These are phyloP conservation scores for Neofusicoccum sp. DNA, from an alignment of 2,329 filamentous ascomycete species.

Conservation along the genomic window DNA sequence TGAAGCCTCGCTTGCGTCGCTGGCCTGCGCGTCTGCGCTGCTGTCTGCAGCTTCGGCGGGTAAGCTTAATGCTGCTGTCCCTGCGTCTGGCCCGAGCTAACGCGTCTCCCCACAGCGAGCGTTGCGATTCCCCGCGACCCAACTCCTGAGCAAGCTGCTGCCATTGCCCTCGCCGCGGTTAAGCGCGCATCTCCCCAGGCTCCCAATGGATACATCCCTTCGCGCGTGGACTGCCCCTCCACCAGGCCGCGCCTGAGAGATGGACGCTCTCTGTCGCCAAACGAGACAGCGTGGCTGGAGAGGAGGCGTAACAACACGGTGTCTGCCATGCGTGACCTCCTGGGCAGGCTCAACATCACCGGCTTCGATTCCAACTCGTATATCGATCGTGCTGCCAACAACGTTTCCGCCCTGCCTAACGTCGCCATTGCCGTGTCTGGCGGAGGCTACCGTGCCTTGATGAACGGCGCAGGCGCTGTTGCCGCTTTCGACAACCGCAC, in stretches of 20 bases:
- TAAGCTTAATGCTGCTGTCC: not conserved
- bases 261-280: constrained; percentile 63
- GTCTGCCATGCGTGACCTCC: constrained; percentile 72
- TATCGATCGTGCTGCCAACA: constrained; percentile 61
- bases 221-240: constrained; percentile 67
- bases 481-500: constrained; percentile 79
- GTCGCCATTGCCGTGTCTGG: constrained; percentile 80
- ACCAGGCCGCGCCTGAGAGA: constrained; percentile 69
- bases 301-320: constrained; percentile 73
- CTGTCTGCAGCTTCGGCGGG: constrained; percentile 12
- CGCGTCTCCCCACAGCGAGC: not conserved
- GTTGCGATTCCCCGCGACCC: constrained; percentile 16
- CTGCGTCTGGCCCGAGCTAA: not conserved
- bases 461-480: constrained; percentile 79
- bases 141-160: constrained; percentile 15
- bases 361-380: constrained; percentile 77
- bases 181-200: constrained; percentile 56
- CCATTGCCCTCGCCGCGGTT: constrained; percentile 13
- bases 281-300: constrained; percentile 75
- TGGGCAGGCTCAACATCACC: constrained; percentile 72
- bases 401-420: constrained; percentile 63
- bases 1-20: not conserved
- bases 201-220: constrained; percentile 72
- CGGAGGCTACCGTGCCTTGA: constrained; percentile 83
- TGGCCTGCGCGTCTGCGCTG: constrained; percentile 10